Evolutionary conservation across 1,284 basidiomycete species (phyloP).

Genomic region (Rhodotorula glutinis): DNA sequence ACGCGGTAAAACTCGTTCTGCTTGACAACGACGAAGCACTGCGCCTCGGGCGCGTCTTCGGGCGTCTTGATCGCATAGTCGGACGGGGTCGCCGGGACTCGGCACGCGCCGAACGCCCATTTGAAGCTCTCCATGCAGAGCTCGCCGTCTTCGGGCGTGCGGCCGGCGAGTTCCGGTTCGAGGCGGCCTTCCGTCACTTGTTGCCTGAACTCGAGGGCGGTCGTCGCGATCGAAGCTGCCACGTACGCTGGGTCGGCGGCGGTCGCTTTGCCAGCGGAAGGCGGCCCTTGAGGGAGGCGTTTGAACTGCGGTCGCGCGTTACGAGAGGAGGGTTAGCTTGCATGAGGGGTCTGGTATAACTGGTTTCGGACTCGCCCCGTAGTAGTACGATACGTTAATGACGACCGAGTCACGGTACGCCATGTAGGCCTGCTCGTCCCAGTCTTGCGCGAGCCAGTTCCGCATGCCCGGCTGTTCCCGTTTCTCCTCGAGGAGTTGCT

Average conservation of each 20-base stretch:
- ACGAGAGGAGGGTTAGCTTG: too few relatives aligned
- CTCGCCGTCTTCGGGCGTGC: conserved; percentile 58
- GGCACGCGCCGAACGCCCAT: conserved; percentile 86
- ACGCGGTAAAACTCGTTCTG: conserved; percentile 76
- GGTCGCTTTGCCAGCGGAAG: conserved; percentile 46
- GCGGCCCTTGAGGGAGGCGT: conserved; percentile 38
- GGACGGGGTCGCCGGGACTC: conserved; percentile 68
- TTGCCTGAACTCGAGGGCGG: conserved; percentile 68
- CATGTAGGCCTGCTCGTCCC: conserved; percentile 44
- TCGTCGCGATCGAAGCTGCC: conserved; percentile 69
- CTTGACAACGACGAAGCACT: conserved; percentile 72
- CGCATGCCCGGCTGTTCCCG: conserved; percentile 31
- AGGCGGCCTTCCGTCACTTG: conserved; percentile 64
- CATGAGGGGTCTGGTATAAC: too few relatives aligned
- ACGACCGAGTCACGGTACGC: conserved; percentile 43
- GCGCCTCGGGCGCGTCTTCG: conserved; percentile 61
- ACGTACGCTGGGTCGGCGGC: conserved; percentile 60
- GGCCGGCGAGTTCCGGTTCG: conserved; percentile 57
- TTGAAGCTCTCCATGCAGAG: conserved; percentile 86
- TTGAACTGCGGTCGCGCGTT: too few relatives aligned
- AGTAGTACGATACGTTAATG: conserved; percentile 41
- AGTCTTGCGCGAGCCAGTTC: conserved; percentile 44
- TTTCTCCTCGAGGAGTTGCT: conserved; percentile 31
- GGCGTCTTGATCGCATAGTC: conserved; percentile 75
- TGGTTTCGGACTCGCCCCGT: conserved; percentile 23